Base-by-base conservation (phyloP, 352 stramenopile genomes). In the Vaucheria bursata region DNA sequence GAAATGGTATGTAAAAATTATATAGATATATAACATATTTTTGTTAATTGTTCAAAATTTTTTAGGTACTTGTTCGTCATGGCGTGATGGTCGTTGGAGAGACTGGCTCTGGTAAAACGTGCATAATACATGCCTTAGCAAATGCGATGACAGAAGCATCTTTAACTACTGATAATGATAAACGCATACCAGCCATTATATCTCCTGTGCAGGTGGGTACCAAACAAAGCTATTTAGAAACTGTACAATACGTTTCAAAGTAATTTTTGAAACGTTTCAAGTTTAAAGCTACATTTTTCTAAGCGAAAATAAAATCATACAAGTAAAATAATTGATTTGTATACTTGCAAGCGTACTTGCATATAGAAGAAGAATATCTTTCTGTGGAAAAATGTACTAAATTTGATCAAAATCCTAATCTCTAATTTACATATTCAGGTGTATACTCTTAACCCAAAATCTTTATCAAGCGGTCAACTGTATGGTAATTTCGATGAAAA, bases 71-170 rank as follows among this genome's bases (percentile, higher is more conserved):
- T 66, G 93, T 97, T 36, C 90, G 93, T 0, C 93, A 97, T 81
- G 93, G 93, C 1, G 95, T 97, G 73, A 97, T 97, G 92, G 88
- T 97, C 53, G 93, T 97, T 3, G 93, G 92, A 4, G 93, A 97
- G 88, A 91, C 93, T 2, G 94, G 94, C 52, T 95, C 91, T 0
- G 93, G 93, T 6, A 97, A 97, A 85, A 97, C 92, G 0, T 90
- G 87, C 59, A 93, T 90, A 69, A 90, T 97, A n/a, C 85, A 92
- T 8, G 90, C 95, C 1, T 87, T 97, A 0, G 90, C 91, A 1
- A 85, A 92, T n/a, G 91, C 92, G 2, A 85, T 97, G 39, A 50
- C 39, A 50, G 5, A n/a, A n/a, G n/a, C n/a, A n/a, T n/a, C n/a
- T n/a, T n/a, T n/a, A n/a, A n/a, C n/a, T n/a, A n/a, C n/a, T n/a